These are phyloP conservation scores for Ambrosiella xylebori DNA, from an alignment of 2,329 filamentous ascomycete genomes.

Conservation along the genomic window DNA sequence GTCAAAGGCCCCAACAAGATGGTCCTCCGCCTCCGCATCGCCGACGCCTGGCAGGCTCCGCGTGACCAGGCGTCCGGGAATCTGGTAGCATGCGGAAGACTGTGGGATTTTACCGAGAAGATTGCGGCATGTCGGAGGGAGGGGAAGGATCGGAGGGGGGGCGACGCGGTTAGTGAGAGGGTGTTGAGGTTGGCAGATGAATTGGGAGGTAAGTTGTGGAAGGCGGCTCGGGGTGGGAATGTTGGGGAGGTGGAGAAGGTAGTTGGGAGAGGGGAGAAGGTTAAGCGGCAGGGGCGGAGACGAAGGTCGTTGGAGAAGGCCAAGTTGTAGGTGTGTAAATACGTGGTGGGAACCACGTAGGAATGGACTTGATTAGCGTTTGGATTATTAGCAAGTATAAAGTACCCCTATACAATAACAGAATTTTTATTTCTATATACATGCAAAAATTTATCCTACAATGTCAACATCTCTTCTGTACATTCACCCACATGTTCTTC, in stretches of 20 bases:
- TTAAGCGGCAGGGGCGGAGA: constrained; percentile 30
- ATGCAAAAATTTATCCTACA: not conserved
- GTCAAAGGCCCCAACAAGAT: constrained; percentile 26
- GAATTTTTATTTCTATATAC: not conserved
- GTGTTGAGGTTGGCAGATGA: constrained; percentile 63
- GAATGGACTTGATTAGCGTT: not conserved
- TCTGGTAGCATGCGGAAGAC: constrained; percentile 51
- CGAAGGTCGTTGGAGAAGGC: constrained; percentile 30
- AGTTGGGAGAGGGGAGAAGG: constrained; percentile 22
- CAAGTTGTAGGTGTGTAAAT: constrained; percentile 1
- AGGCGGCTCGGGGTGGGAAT: constrained; percentile 28
- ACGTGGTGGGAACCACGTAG: not conserved
- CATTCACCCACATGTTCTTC: not conserved
- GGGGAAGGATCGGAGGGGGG: constrained; percentile 92
- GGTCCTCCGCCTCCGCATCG: constrained; percentile 47
- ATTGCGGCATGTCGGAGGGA: constrained; percentile 72
- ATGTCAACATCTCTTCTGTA: not conserved
- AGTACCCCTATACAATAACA: not conserved
- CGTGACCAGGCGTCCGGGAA: constrained; percentile 43
- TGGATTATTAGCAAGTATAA: not conserved
- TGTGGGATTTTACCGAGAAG: constrained; percentile 85
- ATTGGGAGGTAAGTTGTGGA: constrained; percentile 55
- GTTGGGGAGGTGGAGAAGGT: constrained; percentile 30
- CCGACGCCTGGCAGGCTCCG: constrained; percentile 55
- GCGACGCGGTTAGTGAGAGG: constrained; percentile 67